A percentile compares a stretch with the other conserved stretches of the same genome.
phyloP scores from a whole-genome alignment of 225 moss, liverwort and hornwort species.

The Climacium dendroides region DNA sequence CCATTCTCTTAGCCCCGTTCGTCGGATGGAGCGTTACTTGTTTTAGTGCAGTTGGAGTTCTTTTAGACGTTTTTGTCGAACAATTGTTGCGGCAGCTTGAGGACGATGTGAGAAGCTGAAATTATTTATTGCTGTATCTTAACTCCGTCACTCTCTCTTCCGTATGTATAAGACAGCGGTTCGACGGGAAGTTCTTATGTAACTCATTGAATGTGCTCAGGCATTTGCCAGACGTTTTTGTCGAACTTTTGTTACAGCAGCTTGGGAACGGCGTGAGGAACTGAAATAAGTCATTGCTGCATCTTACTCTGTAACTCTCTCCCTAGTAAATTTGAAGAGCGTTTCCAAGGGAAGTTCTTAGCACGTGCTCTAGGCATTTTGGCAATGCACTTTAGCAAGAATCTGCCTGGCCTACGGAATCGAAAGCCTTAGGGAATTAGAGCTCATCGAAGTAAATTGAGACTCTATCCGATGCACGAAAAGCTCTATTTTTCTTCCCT shows the following conservation, averaged over 20 bases:
- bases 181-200: neutral
- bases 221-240: neutral
- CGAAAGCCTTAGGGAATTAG: neutral
- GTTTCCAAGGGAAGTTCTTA: neutral
- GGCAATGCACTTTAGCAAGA: neutral
- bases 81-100: neutral
- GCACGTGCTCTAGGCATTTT: neutral
- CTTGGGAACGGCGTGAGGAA: neutral
- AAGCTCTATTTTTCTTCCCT: neutral
- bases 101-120: neutral
- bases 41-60: neutral
- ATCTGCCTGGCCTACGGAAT: neutral
- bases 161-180: neutral
- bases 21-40: neutral
- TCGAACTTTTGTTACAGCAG: neutral
- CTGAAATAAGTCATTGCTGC: neutral
- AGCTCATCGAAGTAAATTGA: neutral
- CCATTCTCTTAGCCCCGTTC: neutral
- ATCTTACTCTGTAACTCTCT: neutral
- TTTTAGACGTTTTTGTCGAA: neutral
- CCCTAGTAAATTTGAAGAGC: neutral
- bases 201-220: neutral
- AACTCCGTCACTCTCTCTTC: neutral
- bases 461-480: neutral
- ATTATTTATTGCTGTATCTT: neutral